Evolutionary conservation across 2,329 filamentous ascomycete genomes (phyloP).

Genomic region (Colletotrichum eleusines): DNA sequence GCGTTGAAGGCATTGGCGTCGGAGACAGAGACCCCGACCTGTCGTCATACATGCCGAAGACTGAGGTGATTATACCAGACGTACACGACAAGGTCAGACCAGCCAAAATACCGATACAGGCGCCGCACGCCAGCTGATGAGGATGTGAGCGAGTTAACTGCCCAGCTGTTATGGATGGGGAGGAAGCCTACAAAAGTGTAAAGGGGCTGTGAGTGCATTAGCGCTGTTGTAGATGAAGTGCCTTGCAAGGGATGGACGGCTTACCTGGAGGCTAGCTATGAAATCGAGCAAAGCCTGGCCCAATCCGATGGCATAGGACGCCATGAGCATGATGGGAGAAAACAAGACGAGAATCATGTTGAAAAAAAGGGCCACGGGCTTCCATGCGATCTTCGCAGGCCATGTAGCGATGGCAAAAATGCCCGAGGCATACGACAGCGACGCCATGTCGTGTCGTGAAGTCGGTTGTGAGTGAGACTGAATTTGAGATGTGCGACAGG

Average conservation of each 20-base stretch:
- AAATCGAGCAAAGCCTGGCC: conserved; percentile 46
- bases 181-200: conserved; percentile 56
- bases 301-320: conserved; percentile 47
- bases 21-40: conserved; percentile 30
- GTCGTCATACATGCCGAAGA: conserved; percentile 58
- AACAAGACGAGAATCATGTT: conserved; percentile 49
- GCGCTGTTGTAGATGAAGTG: not conserved
- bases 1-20: conserved; percentile 52
- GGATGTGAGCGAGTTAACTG: conserved; percentile 46
- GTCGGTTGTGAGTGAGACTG: not conserved
- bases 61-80: conserved; percentile 66
- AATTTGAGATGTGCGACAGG: not conserved
- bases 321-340: conserved; percentile 53
- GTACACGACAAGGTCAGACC: conserved; percentile 71
- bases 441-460: conserved; percentile 29
- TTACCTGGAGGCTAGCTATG: conserved; percentile 53
- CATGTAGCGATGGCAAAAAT: conserved; percentile 44
- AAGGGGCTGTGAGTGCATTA: conserved; percentile 49
- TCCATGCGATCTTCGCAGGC: conserved; percentile 49
- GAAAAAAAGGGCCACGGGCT: conserved; percentile 46
- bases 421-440: conserved; percentile 28
- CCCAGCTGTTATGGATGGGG: not conserved
- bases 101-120: conserved; percentile 73
- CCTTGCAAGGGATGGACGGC: conserved; percentile 39
- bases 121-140: conserved; percentile 70